Evolutionary conservation across 495 filamentous ascomycete species (phyloP), one percentile per base, ranked within the genome.

Genomic region (Penicillium nucicola): DNA sequence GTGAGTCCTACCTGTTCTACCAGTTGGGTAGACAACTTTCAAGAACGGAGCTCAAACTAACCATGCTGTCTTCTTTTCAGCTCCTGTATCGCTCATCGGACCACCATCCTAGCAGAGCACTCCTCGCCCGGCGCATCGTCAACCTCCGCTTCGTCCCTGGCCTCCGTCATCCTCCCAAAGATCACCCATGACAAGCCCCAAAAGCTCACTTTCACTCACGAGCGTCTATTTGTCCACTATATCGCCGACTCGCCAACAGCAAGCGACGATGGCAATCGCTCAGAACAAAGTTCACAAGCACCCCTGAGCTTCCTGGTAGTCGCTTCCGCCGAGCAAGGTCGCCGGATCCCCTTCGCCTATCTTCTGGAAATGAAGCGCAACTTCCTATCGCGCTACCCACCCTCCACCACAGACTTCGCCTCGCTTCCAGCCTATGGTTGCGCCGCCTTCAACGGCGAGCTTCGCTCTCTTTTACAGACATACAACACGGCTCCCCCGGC

Each of bases 111-210:
- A 37, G 76, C 86, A 58, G 95, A 97, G 69, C 89, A 93, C 70
- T 92, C 90, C 45, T 83, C 88, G 19, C 78, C 85, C 3, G 76
- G 77, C 18, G 82, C 86, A 32, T 86, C 92, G 33, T 82, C 72
- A 23, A 79, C 85, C 17, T 83, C 86, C 19, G 78, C 85, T 52
- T 87, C 89, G 45, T 92, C 89, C 18, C 88, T 97, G 56, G 90
- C 92, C 60, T 92, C 90, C 52, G 78, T 97, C 58, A 90, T 97
- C 74, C 90, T 98, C 52, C 93, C 93, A 47, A 97, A 96, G 62
- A 96, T 98, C 79, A 70, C 72, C 52, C 93, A 98, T 69, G 66
- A 77, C 47, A 71, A 80, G 28, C 80, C 92, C 6, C 86, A 92
- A 64, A 96, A 96, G 67, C 83, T 95, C 31, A 97, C 92, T 53